Evolutionary conservation across 2,329 filamentous ascomycete genomes (phyloP).

Genomic region (Fusarium longipes): DNA sequence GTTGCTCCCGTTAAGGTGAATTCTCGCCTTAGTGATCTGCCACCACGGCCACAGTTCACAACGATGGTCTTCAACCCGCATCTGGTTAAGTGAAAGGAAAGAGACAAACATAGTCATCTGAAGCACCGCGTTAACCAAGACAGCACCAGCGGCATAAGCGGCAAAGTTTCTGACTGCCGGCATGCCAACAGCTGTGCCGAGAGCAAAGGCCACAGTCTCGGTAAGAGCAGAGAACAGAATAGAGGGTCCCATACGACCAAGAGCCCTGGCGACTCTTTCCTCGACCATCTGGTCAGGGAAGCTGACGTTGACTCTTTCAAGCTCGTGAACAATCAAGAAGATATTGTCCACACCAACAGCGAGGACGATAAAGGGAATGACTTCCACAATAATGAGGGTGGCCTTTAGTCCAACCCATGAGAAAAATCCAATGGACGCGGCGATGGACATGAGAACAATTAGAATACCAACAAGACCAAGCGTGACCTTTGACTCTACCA

Average conservation of each 20-base stretch:
- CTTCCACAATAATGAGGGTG: conserved; percentile 96
- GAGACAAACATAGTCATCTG: conserved; percentile 98
- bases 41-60: conserved; percentile 94
- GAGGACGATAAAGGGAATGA: conserved; percentile 96
- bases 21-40: conserved; percentile 78
- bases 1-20: conserved; percentile 70
- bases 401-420: conserved; percentile 92
- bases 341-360: conserved; percentile 99
- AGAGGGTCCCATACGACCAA: conserved; percentile 97
- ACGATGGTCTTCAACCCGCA: conserved; percentile 85
- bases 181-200: conserved; percentile 96
- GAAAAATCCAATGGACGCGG: conserved; percentile 93
- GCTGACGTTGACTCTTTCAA: conserved; percentile 92
- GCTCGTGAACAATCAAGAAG: conserved; percentile 97
- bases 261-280: conserved; percentile 83
- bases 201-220: conserved; percentile 91
- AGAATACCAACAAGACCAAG: conserved; percentile 93
- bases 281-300: conserved; percentile 91
- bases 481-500: conserved; percentile 97
- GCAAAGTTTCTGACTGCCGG: conserved; percentile 98
- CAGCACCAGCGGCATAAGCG: conserved; percentile 93
- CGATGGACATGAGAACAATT: conserved; percentile 97
- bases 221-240: conserved; percentile 95
- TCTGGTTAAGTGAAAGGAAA: conserved; percentile 89
- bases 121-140: conserved; percentile 95